Evolutionary conservation across 345 rosid genomes (phyloP), one percentile per base, ranked within the genome.

Genomic region (Brassica nigra): DNA sequence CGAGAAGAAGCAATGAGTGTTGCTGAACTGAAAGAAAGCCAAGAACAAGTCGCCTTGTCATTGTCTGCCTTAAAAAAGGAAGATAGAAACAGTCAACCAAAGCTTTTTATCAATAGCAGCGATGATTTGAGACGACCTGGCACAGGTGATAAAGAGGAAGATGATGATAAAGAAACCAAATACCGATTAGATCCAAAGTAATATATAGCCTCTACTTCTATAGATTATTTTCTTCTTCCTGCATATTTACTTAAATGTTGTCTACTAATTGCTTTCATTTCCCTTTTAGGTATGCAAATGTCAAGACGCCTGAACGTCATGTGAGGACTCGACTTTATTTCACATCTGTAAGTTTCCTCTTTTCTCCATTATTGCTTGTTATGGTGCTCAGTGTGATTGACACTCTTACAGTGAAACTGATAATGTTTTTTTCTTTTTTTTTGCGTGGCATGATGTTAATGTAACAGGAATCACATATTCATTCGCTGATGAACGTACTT

Each of bases 161-260:
- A 95, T 63, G 98, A 96, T 76, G 94, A 93, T 77, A 93, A 89
- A 81, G 99, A 93, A 86, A 89, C 90, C 85, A 85, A 96, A 88
- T 96, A 96, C 79, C 97, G 99, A 62, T 83, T 96, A 85, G 99
- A 96, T 85, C 99, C 99, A 69, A 90, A 93, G 98, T 93, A 65
- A 66, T 34, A 34, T 23, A 39, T 67, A 55, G 71, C 52, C 33
- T 27, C 57, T 67, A 16, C 39, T 62, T 77, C 47, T 34, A 6
- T n/a, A 6, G 5, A 6, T 8, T 49, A 16, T 9, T 65, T 10
- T 4, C 28, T 54, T 68, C 70, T 27, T 31, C 4, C 69, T 73
- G 54, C 58, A 78, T 2, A 33, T 64, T 10, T 29, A 33, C 20
- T 12, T 8, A 4, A n/a, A 6, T 37, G 23, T 8, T 27, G 3